phyloP scores from a whole-genome alignment of 371 early-diverging fungal species.

The Funneliformis caledonium region DNA sequence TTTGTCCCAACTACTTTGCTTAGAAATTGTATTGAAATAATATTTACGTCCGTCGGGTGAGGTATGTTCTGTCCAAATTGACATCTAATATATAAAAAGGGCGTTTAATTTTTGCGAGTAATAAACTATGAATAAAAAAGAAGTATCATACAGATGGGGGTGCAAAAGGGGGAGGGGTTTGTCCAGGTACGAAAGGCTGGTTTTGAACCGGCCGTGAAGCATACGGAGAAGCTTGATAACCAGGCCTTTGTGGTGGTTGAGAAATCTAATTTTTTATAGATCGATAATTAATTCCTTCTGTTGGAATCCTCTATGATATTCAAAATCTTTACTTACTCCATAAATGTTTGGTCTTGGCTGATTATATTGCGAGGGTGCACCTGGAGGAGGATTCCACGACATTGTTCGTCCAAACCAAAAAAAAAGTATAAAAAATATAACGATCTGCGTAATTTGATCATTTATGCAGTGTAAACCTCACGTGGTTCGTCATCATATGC shows the following conservation, averaged over 20 bases:
- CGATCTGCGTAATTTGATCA: too few relatives aligned
- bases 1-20: slow-evolving; percentile 91
- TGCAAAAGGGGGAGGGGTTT: background rate
- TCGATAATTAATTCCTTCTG: background rate
- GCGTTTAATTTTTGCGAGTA: background rate
- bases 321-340: background rate
- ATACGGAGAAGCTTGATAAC: slow-evolving; percentile 10
- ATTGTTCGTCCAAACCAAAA: background rate
- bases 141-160: background rate
- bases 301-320: background rate
- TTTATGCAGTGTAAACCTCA: too few relatives aligned
- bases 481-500: too few relatives aligned
- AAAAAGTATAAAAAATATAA: too few relatives aligned
- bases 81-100: background rate
- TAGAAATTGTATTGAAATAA: slow-evolving; percentile 83
- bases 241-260: background rate
- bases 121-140: background rate
- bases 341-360: slow-evolving; percentile 3
- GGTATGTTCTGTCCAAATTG: slow-evolving; percentile 76
- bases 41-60: slow-evolving; percentile 84
- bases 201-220: background rate
- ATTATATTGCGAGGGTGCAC: background rate
- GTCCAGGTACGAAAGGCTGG: background rate
- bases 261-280: background rate
- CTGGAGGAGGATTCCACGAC: slow-evolving; percentile 26